Evolutionary conservation across 345 rosid species (phyloP), one percentile per base, ranked within the genome.

Genomic region (Lepidium sativum): DNA sequence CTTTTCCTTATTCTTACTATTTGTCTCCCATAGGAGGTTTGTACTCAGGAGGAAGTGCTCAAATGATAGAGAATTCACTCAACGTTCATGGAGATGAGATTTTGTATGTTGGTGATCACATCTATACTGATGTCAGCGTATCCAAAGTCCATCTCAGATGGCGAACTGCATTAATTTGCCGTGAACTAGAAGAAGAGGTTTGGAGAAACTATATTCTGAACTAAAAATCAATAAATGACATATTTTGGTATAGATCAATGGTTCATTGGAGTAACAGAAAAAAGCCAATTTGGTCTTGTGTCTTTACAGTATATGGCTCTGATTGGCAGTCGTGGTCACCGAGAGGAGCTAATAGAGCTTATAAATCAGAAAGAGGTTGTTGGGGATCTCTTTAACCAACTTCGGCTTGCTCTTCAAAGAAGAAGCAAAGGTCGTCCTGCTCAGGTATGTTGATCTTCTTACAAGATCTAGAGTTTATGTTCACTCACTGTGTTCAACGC

Each of bases 21-120:
- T 63, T 33, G 59, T 63, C 71, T 68, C 72, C 50, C 49, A 43
- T 75, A 89, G 95, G 97, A 49, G 92, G 97, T 15, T 32, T 92
- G 78, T 92, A 89, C 78, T 92, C 98, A 0, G 98, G 96, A 44
- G 98, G 97, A 74, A 89, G 98, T 81, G 98, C 96, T 70, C 98
- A 89, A 72, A 85, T 92, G 92, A 68, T 92, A 42, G 98, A 92
- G 80, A 92, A 74, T 74, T 92, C 96, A 64, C 79, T 92, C 48
- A 69, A 81, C 57, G 70, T 92, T 65, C 97, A 92, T 35, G 98
- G 98, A n/a, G 98, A 92, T 68, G 98, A 92, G 68, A 85, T 92
- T 70, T 71, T 92, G 60, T 92, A 89, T 73, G 98, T 92, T 8
- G 98, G 97, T 57, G 98, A 89, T 70, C 98, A 89, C 76, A 92